These are phyloP conservation scores for Luzula sylvatica DNA, from an alignment of 176 grass and related monocot species.

Conservation along the genomic window DNA sequence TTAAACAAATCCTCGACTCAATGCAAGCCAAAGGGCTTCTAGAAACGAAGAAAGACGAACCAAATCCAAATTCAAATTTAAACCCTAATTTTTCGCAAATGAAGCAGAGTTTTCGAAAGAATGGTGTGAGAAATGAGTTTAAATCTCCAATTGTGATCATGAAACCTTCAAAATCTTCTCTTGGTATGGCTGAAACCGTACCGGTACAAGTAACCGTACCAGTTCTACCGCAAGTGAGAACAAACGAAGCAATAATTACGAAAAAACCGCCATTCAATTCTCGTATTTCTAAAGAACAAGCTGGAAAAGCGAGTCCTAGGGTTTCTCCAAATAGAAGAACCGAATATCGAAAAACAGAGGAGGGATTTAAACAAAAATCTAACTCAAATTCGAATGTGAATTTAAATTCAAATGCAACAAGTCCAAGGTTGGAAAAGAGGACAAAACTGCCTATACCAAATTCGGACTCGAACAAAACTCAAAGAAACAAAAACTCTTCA, in stretches of 20 bases:
- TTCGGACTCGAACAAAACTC: constrained; percentile 41
- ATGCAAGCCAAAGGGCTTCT: constrained; percentile 92
- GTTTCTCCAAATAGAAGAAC: constrained; percentile 33
- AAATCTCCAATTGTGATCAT: constrained; percentile 93
- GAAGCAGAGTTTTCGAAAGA: constrained; percentile 17
- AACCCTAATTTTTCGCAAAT: constrained; percentile 3
- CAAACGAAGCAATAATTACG: constrained; percentile 33
- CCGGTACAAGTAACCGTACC: constrained; percentile 44
- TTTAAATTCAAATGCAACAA: constrained; percentile 53
- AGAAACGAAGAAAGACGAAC: constrained; percentile 51
- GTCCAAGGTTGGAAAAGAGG: constrained; percentile 62
- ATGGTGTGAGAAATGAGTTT: constrained; percentile 24
- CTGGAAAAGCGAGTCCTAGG: constrained; percentile 37
- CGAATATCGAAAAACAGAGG: constrained; percentile 38
- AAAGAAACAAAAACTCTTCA: constrained; percentile 39
- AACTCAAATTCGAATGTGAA: constrained; percentile 39
- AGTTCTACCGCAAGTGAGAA: constrained; percentile 32
- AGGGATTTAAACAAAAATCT: constrained; percentile 41
- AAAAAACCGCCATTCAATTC: constrained; percentile 32
- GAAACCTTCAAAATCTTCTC: constrained; percentile 62
- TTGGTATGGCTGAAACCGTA: constrained; percentile 12
- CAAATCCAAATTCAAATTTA: constrained; percentile 24
- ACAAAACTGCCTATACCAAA: constrained; percentile 41
- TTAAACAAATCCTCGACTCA: constrained; percentile 74
- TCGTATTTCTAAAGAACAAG: constrained; percentile 24